phyloP scores from a whole-genome alignment of 306 rosid species.

The Mucuna pruriens region DNA sequence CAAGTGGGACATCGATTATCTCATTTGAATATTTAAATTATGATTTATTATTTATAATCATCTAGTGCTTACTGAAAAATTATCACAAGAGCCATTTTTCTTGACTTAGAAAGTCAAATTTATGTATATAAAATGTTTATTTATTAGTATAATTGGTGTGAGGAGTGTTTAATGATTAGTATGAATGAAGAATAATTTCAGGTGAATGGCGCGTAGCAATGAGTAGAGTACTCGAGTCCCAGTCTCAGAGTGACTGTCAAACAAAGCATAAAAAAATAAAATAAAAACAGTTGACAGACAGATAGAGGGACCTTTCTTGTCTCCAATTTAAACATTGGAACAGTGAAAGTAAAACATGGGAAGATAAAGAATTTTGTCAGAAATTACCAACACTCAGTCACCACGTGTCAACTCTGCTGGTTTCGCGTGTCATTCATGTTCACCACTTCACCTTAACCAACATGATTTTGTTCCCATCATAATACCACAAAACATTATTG shows the following conservation, averaged over 20 bases:
- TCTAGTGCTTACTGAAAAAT: too few species aligned
- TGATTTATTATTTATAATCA: too few species aligned
- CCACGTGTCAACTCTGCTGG: constrained; percentile 12
- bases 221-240: neutral
- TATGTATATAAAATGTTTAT: neutral
- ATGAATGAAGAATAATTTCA: neutral
- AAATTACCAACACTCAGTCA: neutral
- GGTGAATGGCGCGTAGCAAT: constrained; percentile 22
- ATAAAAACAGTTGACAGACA: neutral
- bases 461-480: constrained; percentile 24
- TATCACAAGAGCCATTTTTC: neutral
- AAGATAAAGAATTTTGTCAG: neutral
- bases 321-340: neutral
- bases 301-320: neutral
- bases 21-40: too few species aligned
- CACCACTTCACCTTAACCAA: constrained; percentile 16
- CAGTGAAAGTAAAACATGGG: neutral
- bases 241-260: neutral
- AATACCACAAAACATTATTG: constrained; percentile 21
- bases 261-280: neutral
- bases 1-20: too few species aligned
- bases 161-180: constrained; percentile 6
- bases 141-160: neutral
- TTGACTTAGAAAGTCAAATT: neutral
- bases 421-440: constrained; percentile 8